A percentile compares a stretch with the other conserved stretches of the same genome.
Evolutionary conservation across 2,329 filamentous ascomycete species (phyloP).

Genomic region (Penicillium italicum): DNA sequence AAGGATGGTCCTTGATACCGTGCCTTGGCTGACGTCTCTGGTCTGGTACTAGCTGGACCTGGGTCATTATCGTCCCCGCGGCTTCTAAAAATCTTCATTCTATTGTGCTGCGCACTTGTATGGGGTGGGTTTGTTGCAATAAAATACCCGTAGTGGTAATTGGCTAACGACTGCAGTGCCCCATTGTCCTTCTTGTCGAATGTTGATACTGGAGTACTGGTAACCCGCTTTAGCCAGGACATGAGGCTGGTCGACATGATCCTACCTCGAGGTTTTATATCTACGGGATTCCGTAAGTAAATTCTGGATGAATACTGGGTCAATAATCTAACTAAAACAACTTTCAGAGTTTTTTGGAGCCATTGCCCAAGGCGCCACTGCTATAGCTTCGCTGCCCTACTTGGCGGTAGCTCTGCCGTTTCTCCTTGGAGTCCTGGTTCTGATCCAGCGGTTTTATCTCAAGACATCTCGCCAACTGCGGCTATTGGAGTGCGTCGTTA

Average conservation of each 20-base stretch:
- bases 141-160: background rate
- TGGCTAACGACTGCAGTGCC: constrained; percentile 20
- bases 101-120: constrained; percentile 16
- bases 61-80: constrained; percentile 16
- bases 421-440: constrained; percentile 4
- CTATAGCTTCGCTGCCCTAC: constrained; percentile 13
- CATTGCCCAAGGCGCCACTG: constrained; percentile 9
- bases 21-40: background rate
- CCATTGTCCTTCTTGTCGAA: constrained; percentile 43
- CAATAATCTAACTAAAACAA: background rate
- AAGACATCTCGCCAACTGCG: constrained; percentile 19
- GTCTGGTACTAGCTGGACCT: constrained; percentile 8
- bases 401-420: constrained; percentile 13
- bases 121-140: constrained; percentile 4
- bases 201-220: constrained; percentile 43
- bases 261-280: constrained; percentile 27
- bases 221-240: constrained; percentile 43
- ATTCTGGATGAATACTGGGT: background rate
- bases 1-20: background rate
- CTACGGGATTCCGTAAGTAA: background rate
- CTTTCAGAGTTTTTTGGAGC: background rate
- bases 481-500: constrained; percentile 8
- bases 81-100: constrained; percentile 23
- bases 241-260: constrained; percentile 45
- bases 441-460: constrained; percentile 19